Evolutionary conservation across 164 flowering plant genomes (phyloP).

Genomic region (Tinospora cordifolia): DNA sequence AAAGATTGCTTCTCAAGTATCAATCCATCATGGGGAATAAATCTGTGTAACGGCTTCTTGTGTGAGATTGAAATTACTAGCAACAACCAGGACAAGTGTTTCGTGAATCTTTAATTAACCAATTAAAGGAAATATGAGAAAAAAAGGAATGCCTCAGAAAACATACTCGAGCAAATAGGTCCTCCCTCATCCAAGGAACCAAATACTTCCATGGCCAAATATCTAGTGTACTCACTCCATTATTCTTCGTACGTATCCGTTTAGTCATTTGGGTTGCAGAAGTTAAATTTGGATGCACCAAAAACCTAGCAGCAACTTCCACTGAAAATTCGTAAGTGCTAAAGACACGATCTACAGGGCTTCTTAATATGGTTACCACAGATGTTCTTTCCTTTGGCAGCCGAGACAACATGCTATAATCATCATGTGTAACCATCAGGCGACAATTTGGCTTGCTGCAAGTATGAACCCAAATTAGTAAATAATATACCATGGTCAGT

Average conservation of each 20-base stretch:
- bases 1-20: too few relatives aligned
- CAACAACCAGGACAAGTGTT: too few relatives aligned
- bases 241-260: conserved; percentile 36
- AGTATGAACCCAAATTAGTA: conserved; percentile 9
- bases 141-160: neutral
- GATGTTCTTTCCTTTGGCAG: conserved; percentile 81
- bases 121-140: neutral
- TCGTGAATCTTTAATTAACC: too few relatives aligned
- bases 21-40: too few relatives aligned
- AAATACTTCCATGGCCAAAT: conserved; percentile 99
- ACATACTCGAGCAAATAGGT: conserved; percentile 83
- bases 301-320: conserved; percentile 92
- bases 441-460: conserved; percentile 79
- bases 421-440: conserved; percentile 87
- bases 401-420: conserved; percentile 82
- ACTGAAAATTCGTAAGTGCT: conserved; percentile 91
- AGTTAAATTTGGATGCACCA: conserved; percentile 80
- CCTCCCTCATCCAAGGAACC: conserved; percentile 99
- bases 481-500: conserved; percentile 9
- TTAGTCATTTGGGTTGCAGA: conserved; percentile 57
- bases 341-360: conserved; percentile 90
- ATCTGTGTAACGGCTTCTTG: too few relatives aligned
- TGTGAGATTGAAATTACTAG: too few relatives aligned
- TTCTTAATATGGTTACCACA: conserved; percentile 79
- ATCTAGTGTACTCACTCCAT: conserved; percentile 75